These are phyloP conservation scores for Lentinula lateritia DNA, from an alignment of 768 basidiomycete genomes.

Conservation along the genomic window DNA sequence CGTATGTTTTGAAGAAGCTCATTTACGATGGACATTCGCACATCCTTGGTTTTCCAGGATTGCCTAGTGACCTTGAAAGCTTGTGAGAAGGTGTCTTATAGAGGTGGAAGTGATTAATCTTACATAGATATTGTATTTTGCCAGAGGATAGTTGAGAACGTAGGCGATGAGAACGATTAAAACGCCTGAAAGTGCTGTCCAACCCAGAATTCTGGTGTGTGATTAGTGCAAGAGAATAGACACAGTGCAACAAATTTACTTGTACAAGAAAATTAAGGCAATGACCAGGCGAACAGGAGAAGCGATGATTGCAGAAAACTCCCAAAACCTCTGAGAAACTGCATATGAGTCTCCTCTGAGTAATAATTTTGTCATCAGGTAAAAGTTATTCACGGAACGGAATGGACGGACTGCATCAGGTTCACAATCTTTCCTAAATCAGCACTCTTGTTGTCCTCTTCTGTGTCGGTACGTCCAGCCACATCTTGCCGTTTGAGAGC, in stretches of 20 bases:
- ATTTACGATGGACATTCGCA: constrained; percentile 65
- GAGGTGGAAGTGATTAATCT: constrained; percentile 14
- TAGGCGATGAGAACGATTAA: constrained; percentile 58
- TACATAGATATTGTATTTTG: constrained; percentile 60
- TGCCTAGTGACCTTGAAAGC: constrained; percentile 43
- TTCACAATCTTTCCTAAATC: constrained; percentile 71
- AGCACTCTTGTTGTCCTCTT: constrained; percentile 36
- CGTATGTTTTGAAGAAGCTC: constrained; percentile 73
- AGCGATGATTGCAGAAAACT: constrained; percentile 58
- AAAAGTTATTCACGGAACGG: not conserved
- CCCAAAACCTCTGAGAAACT: constrained; percentile 69
- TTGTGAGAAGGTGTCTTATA: constrained; percentile 1
- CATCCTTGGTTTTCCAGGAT: constrained; percentile 61
- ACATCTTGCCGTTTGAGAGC: constrained; percentile 54
- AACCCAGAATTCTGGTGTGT: constrained; percentile 58
- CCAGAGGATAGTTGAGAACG: constrained; percentile 61
- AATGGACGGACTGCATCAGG: constrained; percentile 56
- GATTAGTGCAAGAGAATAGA: not conserved
- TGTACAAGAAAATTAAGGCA: constrained; percentile 66
- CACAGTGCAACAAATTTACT: constrained; percentile 33
- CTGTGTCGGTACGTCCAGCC: constrained; percentile 36
- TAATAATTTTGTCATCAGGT: not conserved
- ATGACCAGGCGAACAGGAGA: constrained; percentile 62
- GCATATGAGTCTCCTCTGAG: constrained; percentile 65
- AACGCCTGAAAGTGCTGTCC: constrained; percentile 72